Evolutionary conservation across 2,329 filamentous ascomycete genomes (phyloP), one percentile per base, ranked within the genome.

Genomic region (Stagonosporopsis chrysanthemi): DNA sequence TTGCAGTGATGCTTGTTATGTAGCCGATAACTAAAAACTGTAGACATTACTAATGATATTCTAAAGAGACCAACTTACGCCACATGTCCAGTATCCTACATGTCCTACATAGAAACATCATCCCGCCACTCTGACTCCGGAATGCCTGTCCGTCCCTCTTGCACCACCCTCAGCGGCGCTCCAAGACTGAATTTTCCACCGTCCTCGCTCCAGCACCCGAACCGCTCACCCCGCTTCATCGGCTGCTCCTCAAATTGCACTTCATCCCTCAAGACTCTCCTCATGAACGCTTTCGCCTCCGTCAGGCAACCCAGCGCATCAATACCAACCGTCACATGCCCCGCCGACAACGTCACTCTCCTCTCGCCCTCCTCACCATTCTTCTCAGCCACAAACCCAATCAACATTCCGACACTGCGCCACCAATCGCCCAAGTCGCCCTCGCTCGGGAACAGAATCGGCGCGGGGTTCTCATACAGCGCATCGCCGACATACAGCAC

Each of bases 381-480:
- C 36, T 15, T 23, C 36, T 26, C 47, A 15, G 14, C 26, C 36
- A 52, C 53, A 43, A 56, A 47, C 28, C 11, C 36, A 1, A 56
- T 24, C 28, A 60, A 35, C 22, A 46, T 22, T 1, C 49, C 29
- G 2, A 63, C 14, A 28, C 57, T 60, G 9, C 42, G 14, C 60
- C 60, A 63, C 60, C 60, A 63, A 12, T 49, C 51, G 4, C 4
- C 12, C 26, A 63, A 14, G 31, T 61, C 23, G 2, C 53, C 57
- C 26, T 63, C 60, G 11, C 35, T 56, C 7, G 60, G 50, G 35
- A 63, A 63, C 19, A 63, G 39, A 26, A 61, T 63, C 7, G 51
- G 47, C 4, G 51, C 54, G 4, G 57, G 53, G 0, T 11, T 11
- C 15, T 63, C 38, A 14, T 63, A 63, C 9, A 63, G 47, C 8